Percentiles rank a stretch among this genome's conserved stretches.
Evolutionary conservation across 2,329 filamentous ascomycete species (phyloP).

Genomic region (Stachybotrys chartarum): DNA sequence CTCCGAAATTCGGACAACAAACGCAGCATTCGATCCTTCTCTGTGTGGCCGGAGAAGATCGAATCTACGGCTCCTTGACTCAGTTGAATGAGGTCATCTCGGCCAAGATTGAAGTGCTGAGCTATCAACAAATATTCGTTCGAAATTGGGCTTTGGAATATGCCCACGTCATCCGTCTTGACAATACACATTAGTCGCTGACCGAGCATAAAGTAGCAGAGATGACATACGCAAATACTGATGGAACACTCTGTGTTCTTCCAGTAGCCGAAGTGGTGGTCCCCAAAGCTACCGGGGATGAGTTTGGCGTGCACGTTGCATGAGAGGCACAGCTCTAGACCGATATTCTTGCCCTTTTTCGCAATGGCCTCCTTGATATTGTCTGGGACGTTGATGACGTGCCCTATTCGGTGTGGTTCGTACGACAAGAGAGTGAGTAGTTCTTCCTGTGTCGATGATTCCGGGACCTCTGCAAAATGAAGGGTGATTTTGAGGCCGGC

Average conservation of each 20-base stretch:
- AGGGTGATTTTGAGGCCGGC: constrained; percentile 58
- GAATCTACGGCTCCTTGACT: constrained; percentile 54
- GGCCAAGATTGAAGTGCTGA: constrained; percentile 56
- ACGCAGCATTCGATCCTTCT: constrained; percentile 48
- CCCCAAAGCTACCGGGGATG: constrained; percentile 56
- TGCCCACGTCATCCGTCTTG: constrained; percentile 76
- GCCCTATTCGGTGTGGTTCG: constrained; percentile 62
- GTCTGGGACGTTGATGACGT: constrained; percentile 69
- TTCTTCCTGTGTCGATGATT: constrained; percentile 51
- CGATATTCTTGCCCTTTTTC: constrained; percentile 43
- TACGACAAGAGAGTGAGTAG: constrained; percentile 58
- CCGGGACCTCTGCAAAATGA: constrained; percentile 68
- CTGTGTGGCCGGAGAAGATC: constrained; percentile 59
- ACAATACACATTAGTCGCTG: neutral
- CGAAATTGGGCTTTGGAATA: constrained; percentile 70
- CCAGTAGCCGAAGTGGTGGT: constrained; percentile 77
- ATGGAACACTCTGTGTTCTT: constrained; percentile 50
- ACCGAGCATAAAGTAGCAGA: neutral
- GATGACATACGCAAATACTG: constrained; percentile 55
- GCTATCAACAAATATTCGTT: constrained; percentile 72
- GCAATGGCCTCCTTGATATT: constrained; percentile 48
- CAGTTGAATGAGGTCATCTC: constrained; percentile 40
- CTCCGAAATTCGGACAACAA: neutral
- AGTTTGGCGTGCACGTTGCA: constrained; percentile 75
- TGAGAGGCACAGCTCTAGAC: constrained; percentile 70